A percentile compares a stretch with the other conserved stretches of the same genome.
These are phyloP conservation scores for Beauveria varroae DNA, from an alignment of 2,329 filamentous ascomycete species.

Conservation along the genomic window DNA sequence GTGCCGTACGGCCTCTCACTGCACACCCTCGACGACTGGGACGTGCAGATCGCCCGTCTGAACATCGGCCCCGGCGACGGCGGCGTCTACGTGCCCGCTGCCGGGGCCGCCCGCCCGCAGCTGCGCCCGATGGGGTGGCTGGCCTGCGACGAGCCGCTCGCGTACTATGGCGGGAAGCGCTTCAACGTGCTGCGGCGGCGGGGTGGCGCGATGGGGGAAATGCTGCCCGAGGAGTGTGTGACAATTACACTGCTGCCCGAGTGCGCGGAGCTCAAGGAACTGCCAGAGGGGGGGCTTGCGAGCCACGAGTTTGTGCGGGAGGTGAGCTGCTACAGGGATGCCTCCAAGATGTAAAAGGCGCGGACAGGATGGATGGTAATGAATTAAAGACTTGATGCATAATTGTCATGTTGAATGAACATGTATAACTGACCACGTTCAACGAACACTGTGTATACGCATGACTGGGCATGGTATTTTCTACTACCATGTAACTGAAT, in stretches of 20 bases:
- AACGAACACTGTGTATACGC: no score
- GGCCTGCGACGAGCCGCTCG: conserved; percentile 28
- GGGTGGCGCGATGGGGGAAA: conserved; percentile 16
- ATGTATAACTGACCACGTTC: no score
- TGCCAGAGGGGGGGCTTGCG: conserved; percentile 22
- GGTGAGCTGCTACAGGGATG: conserved; percentile 28
- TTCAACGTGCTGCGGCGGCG: conserved; percentile 25
- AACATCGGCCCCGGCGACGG: conserved; percentile 22
- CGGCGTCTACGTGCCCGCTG: conserved; percentile 20
- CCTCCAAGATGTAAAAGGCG: conserved; percentile 10
- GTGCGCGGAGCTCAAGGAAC: conserved; percentile 25
- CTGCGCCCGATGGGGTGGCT: conserved; percentile 26
- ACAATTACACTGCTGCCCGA: conserved; percentile 29
- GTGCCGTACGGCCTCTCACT: conserved; percentile 26
- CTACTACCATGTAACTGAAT: no score
- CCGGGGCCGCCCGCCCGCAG: conserved; percentile 15
- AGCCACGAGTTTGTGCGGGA: conserved; percentile 26
- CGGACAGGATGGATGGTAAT: neutral
- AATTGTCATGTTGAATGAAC: no score
- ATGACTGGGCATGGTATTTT: no score
- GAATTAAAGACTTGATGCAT: no score
- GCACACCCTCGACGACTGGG: conserved; percentile 11
- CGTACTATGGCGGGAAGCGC: conserved; percentile 26
- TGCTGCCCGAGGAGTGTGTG: conserved; percentile 27
- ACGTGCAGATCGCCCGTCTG: conserved; percentile 18